These are phyloP conservation scores for Trichosporon coremiiforme DNA, from an alignment of 1,284 basidiomycete species.

Conservation along the genomic window DNA sequence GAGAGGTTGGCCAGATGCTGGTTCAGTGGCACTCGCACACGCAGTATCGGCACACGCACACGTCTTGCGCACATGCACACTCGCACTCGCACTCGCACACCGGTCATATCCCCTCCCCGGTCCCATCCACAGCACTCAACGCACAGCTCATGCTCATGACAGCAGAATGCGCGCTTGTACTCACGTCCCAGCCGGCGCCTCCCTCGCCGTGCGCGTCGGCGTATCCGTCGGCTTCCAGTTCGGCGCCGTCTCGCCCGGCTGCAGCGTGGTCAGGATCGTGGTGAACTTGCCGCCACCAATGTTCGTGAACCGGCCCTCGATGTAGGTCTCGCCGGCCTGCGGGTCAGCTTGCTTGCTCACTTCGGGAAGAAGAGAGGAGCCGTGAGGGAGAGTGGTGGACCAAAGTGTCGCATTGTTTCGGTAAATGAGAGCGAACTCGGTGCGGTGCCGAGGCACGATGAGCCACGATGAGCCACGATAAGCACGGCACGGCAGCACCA, in stretches of 20 bases:
- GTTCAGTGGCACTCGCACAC: too few species aligned
- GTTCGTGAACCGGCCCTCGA: conserved; percentile 18
- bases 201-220: background rate
- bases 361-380: too few species aligned
- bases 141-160: background rate
- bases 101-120: background rate
- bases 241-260: background rate
- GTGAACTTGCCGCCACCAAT: background rate
- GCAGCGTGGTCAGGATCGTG: background rate
- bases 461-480: too few species aligned
- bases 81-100: background rate
- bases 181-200: conserved; percentile 2
- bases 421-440: too few species aligned
- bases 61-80: too few species aligned
- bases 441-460: too few species aligned
- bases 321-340: conserved; percentile 4
- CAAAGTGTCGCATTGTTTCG: too few species aligned
- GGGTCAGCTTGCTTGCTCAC: background rate
- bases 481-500: too few species aligned
- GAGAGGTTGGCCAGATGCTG: too few species aligned
- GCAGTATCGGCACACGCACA: too few species aligned
- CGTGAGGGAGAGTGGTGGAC: too few species aligned
- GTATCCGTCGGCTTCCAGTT: conserved; percentile 11
- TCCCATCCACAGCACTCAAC: background rate
- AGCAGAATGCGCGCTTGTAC: background rate